phyloP scores from a whole-genome alignment of 176 grass and related monocot genomes.

The Aechmea fasciata region DNA sequence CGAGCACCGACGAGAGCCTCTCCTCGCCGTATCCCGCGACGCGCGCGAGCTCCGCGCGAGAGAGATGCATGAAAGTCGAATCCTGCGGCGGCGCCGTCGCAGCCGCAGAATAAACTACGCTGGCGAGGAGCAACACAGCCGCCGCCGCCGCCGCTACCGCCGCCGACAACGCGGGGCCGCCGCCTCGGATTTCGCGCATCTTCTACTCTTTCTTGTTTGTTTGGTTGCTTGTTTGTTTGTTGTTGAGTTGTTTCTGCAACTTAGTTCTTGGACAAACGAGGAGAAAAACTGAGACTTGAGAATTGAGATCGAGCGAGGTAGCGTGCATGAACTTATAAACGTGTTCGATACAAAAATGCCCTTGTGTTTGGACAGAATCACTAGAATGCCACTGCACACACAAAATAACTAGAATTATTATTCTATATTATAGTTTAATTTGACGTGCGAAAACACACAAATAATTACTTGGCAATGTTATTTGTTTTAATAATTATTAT shows the following conservation, averaged over 20 bases:
- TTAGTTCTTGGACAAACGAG: neutral
- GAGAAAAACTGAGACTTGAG: neutral
- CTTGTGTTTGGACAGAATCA: neutral
- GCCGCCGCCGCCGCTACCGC: neutral
- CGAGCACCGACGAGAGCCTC: slow-evolving; percentile 10
- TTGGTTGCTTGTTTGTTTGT: neutral
- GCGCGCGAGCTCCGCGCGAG: slow-evolving; percentile 3
- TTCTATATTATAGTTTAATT: neutral
- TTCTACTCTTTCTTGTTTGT: neutral
- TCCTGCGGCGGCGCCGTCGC: neutral
- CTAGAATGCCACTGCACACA: neutral
- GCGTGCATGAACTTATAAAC: neutral
- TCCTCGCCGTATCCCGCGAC: slow-evolving; percentile 20
- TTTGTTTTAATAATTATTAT: too few species aligned
- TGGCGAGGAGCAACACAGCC: neutral
- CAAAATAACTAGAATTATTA: neutral
- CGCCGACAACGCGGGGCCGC: neutral
- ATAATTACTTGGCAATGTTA: neutral
- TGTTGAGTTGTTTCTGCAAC: too few species aligned
- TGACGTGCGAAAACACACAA: neutral
- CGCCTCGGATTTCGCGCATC: neutral
- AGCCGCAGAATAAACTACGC: neutral
- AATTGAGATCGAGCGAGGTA: neutral
- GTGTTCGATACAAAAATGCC: neutral
- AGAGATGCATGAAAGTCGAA: slow-evolving; percentile 2